Conservation (phyloP, 2,329 filamentous ascomycete genomes). For the Aureobasidium sp. region DNA sequence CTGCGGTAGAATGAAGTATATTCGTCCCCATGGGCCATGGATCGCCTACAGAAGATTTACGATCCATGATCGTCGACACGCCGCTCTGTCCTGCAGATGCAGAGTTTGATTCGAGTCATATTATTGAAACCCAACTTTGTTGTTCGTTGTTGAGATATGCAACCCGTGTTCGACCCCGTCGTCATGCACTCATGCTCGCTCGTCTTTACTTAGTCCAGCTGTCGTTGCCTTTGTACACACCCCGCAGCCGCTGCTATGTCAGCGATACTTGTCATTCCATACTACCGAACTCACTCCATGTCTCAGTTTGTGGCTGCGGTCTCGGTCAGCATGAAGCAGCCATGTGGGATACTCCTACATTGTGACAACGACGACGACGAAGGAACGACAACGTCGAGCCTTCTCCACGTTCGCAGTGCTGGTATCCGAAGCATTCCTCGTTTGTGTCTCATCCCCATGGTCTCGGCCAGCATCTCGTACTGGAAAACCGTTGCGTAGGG, state of each 20-base stretch:
- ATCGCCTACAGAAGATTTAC: neutral
- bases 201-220: neutral
- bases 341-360: neutral
- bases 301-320: constrained; percentile 11
- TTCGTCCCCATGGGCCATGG: neutral
- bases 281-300: neutral
- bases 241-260: neutral
- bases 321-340: neutral
- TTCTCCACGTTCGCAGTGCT: neutral
- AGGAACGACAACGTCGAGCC: constrained; percentile 8
- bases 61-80: constrained; percentile 6
- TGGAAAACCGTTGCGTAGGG: neutral
- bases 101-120: constrained; percentile 5
- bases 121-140: neutral
- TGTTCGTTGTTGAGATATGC: neutral
- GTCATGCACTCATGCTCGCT: neutral
- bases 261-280: neutral
- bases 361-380: neutral
- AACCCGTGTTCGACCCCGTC: neutral
- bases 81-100: constrained; percentile 2
- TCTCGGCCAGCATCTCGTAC: neutral
- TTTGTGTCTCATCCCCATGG: constrained; percentile 4
- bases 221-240: neutral
- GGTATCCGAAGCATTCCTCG: neutral
- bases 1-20: neutral